phyloP scores from a whole-genome alignment of 1,284 basidiomycete species.

The Crepidotus sp. region DNA sequence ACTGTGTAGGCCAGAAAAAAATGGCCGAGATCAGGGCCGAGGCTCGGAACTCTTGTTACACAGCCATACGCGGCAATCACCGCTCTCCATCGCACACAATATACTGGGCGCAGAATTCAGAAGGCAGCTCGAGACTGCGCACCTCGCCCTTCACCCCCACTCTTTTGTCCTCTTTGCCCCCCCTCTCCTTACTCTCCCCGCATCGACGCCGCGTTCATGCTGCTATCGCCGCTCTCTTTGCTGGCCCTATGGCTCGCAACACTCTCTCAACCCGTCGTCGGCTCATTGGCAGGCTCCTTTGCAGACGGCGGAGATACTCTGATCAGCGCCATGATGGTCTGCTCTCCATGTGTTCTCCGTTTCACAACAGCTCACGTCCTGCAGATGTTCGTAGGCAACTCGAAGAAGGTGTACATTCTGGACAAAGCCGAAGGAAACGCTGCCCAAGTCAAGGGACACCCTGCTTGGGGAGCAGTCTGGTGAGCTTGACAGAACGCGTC shows the following conservation, averaged over 20 bases:
- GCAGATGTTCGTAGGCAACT: conserved; percentile 45
- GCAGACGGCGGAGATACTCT: conserved; percentile 41
- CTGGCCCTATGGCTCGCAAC: conserved; percentile 11
- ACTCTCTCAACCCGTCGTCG: conserved; percentile 10
- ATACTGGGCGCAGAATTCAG: no score
- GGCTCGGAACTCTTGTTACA: no score
- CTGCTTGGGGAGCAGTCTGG: conserved; percentile 47
- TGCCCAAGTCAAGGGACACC: conserved; percentile 44
- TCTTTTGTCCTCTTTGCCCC: no score
- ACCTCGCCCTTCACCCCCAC: no score
- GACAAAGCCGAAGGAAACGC: conserved; percentile 47
- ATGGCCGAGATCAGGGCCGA: background rate
- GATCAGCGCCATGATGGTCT: conserved; percentile 61
- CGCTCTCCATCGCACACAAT: no score
- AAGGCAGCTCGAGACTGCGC: no score
- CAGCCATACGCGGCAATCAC: no score
- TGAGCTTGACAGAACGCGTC: conserved; percentile 17
- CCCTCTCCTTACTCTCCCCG: background rate
- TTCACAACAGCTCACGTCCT: background rate
- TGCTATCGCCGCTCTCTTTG: conserved; percentile 3
- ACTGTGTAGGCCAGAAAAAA: no score
- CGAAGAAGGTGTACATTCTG: conserved; percentile 45
- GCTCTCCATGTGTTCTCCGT: conserved; percentile 12
- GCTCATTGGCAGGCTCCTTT: conserved; percentile 15
- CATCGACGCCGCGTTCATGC: background rate